These are phyloP conservation scores for Piper longum DNA, from an alignment of 164 flowering plant genomes.

Conservation along the genomic window DNA sequence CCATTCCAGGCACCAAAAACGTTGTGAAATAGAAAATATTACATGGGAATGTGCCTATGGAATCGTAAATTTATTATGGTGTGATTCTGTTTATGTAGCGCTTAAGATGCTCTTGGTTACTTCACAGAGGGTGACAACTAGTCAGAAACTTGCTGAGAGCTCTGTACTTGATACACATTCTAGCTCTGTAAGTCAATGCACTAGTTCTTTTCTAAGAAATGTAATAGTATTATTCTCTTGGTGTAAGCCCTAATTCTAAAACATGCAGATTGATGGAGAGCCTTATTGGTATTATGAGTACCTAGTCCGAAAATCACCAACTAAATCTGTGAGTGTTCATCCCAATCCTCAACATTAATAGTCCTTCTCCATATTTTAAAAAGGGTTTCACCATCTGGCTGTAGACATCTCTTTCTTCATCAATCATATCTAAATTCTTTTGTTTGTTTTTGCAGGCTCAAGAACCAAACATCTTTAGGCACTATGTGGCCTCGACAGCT, in stretches of 20 bases:
- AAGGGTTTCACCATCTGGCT: background rate
- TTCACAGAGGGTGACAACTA: slow-evolving; percentile 72
- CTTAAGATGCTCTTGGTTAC: background rate
- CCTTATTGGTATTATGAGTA: slow-evolving; percentile 89
- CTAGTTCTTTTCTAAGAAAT: background rate
- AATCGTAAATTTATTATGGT: background rate
- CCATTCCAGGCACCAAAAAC: background rate
- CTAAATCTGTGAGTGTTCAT: slow-evolving; percentile 40
- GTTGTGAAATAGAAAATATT: background rate
- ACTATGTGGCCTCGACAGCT: slow-evolving; percentile 68
- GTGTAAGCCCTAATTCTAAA: background rate
- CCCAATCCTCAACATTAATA: background rate
- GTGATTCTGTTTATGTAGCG: background rate
- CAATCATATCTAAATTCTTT: no score
- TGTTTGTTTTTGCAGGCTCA: slow-evolving; percentile 33
- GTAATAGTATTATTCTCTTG: background rate
- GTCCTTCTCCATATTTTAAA: background rate
- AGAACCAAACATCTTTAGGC: slow-evolving; percentile 56
- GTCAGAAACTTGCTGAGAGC: slow-evolving; percentile 77
- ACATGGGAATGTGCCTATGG: background rate
- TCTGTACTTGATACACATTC: slow-evolving; percentile 76
- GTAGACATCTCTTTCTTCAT: no score
- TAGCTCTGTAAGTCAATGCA: slow-evolving; percentile 36
- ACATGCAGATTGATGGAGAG: slow-evolving; percentile 66
- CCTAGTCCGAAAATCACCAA: slow-evolving; percentile 87